Evolutionary conservation across 306 rosid genomes (phyloP), one percentile per base, ranked within the genome.

Genomic region (Rosa chinensis): DNA sequence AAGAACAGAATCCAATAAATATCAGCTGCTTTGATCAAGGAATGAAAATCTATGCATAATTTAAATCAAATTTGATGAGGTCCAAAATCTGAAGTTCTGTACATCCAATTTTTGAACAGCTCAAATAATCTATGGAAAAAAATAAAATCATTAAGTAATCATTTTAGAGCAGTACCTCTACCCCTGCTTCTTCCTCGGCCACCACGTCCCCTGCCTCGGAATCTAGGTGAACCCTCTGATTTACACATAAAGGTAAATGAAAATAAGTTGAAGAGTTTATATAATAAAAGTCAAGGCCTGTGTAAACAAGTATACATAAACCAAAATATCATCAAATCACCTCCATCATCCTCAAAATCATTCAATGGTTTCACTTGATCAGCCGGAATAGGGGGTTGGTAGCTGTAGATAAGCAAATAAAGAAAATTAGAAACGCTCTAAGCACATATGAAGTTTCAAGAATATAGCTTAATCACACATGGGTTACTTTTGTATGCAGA

Each of bases 321-420:
- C 63, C 14, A 44, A 45, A 66, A 1, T 35, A 64, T 74, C 72
- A 68, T 78, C 44, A 25, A 23, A 23, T 86, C 79, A 90, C 98
- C 98, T 88, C 94, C 93, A 61, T 90, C 93, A 77, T 92, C 94
- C 55, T 88, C 94, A 49, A 89, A 88, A 78, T 88, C 94, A 81
- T 87, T 92, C 71, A 86, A 85, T 23, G 92, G 98, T 87, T 87
- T 94, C 79, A 92, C 97, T 88, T 90, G 94, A 80, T 94, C 97
- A 50, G 62, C 89, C 3, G 96, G 93, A 74, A 92, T 88, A 72
- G 98, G 98, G 64, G 90, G 78, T 78, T 94, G 98, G 66, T 94
- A 90, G 77, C 98, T 94, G 85, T 76, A 84, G 47, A 39, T 20
- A 70, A 52, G 45, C 18, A 39, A 55, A 66, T 6, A 83, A 64